Conservation (phyloP, 2,329 filamentous ascomycete genomes). For the Thelonectria discophora region DNA sequence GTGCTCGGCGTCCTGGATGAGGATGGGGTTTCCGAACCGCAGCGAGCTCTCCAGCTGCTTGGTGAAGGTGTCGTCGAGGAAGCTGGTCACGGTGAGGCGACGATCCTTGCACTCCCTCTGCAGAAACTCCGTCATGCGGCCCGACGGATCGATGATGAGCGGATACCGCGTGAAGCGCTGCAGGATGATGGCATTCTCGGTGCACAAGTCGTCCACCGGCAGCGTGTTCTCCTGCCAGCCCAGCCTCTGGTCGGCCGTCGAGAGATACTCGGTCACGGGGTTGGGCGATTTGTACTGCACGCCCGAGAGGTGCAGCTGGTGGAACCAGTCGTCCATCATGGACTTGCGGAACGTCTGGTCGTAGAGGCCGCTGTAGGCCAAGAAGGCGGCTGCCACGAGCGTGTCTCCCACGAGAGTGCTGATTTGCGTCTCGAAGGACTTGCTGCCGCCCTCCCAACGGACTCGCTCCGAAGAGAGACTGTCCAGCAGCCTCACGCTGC, state of each 20-base stretch:
- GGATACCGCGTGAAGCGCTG: conserved; percentile 99
- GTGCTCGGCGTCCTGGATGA: conserved; percentile 98
- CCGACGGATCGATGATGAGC: conserved; percentile 97
- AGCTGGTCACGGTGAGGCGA: conserved; percentile 94
- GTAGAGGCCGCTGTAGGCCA: conserved; percentile 96
- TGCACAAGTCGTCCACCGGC: conserved; percentile 96
- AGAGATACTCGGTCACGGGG: conserved; percentile 94
- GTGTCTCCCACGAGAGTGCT: conserved; percentile 96
- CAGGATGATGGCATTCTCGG: conserved; percentile 96
- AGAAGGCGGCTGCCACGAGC: conserved; percentile 93
- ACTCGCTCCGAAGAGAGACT: conserved; percentile 92
- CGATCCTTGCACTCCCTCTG: conserved; percentile 94
- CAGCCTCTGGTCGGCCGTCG: conserved; percentile 92
- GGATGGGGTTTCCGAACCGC: conserved; percentile 96
- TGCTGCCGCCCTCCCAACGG: conserved; percentile 97
- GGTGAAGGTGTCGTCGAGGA: conserved; percentile 96
- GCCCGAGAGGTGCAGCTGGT: conserved; percentile 92
- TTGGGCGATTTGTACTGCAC: conserved; percentile 94
- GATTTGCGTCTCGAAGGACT: conserved; percentile 97
- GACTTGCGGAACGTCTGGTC: conserved; percentile 98
- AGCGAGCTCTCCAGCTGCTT: conserved; percentile 97
- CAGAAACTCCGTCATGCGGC: conserved; percentile 91
- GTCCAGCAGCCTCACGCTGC: conserved; percentile 92
- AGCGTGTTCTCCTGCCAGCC: conserved; percentile 94
- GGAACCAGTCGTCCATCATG: conserved; percentile 97